Conservation (phyloP, 345 rosid species). For the Salix arbutifolia region DNA sequence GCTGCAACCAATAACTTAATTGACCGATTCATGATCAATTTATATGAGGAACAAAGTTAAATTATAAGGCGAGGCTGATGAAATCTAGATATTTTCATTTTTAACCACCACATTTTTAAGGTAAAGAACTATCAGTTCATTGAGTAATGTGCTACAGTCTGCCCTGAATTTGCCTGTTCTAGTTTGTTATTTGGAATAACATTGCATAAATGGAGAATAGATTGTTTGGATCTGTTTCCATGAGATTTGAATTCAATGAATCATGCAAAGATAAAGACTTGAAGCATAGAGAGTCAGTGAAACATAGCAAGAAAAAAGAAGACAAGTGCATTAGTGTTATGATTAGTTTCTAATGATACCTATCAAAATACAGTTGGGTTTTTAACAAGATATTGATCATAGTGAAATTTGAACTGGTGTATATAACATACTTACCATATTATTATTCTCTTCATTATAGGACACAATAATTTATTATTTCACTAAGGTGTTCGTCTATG, state of each 20-base stretch:
- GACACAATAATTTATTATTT: too few relatives aligned
- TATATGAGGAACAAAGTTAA: neutral
- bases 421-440: too few relatives aligned
- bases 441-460: too few relatives aligned
- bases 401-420: too few relatives aligned
- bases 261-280: neutral
- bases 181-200: neutral
- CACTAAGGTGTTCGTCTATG: too few relatives aligned
- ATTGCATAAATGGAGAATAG: neutral
- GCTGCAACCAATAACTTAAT: neutral
- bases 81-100: neutral
- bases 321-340: too few relatives aligned
- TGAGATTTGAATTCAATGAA: neutral
- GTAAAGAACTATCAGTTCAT: neutral
- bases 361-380: too few relatives aligned
- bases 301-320: neutral
- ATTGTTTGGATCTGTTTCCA: neutral
- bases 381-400: too few relatives aligned
- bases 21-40: neutral
- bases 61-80: neutral
- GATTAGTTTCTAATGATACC: too few relatives aligned
- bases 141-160: neutral
- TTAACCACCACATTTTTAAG: neutral
- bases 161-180: neutral
- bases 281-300: neutral